Evolutionary conservation across 2,329 filamentous ascomycete species (phyloP).

Genomic region (Diaporthe sp.): DNA sequence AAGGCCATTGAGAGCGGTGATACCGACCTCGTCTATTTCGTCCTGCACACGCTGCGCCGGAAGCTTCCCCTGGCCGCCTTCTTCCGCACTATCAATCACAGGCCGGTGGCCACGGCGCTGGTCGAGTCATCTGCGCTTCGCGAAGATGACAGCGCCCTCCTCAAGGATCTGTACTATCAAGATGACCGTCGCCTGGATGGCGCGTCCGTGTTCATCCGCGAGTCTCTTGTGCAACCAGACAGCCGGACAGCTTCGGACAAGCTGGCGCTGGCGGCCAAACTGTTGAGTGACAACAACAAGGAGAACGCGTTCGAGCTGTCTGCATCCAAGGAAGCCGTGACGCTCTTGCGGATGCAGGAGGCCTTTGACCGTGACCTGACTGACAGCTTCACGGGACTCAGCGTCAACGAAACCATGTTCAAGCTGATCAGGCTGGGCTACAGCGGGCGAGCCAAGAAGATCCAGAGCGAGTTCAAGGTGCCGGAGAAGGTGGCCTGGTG

Average conservation of each 20-base stretch:
- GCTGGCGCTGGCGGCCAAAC: slow-evolving; percentile 85
- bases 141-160: slow-evolving; percentile 80
- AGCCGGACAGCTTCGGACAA: slow-evolving; percentile 83
- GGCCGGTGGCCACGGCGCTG: slow-evolving; percentile 88
- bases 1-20: slow-evolving; percentile 97
- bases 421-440: slow-evolving; percentile 87
- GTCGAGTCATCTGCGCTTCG: slow-evolving; percentile 84
- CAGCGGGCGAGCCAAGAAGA: slow-evolving; percentile 85
- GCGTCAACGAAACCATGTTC: slow-evolving; percentile 92
- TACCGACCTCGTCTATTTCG: slow-evolving; percentile 91
- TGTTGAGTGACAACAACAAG: slow-evolving; percentile 83
- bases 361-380: slow-evolving; percentile 86
- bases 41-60: slow-evolving; percentile 88
- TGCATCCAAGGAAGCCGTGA: slow-evolving; percentile 83
- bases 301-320: slow-evolving; percentile 82
- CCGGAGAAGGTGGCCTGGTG: slow-evolving; percentile 93
- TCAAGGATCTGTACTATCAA: slow-evolving; percentile 98
- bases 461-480: slow-evolving; percentile 93
- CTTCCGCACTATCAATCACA: slow-evolving; percentile 89
- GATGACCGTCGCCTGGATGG: slow-evolving; percentile 93
- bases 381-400: slow-evolving; percentile 80
- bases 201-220: slow-evolving; percentile 86
- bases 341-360: slow-evolving; percentile 88
- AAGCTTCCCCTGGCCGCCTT: slow-evolving; percentile 92
- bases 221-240: slow-evolving; percentile 82